phyloP scores from a whole-genome alignment of 2,329 filamentous ascomycete species.

The Cladosporium sp. region DNA sequence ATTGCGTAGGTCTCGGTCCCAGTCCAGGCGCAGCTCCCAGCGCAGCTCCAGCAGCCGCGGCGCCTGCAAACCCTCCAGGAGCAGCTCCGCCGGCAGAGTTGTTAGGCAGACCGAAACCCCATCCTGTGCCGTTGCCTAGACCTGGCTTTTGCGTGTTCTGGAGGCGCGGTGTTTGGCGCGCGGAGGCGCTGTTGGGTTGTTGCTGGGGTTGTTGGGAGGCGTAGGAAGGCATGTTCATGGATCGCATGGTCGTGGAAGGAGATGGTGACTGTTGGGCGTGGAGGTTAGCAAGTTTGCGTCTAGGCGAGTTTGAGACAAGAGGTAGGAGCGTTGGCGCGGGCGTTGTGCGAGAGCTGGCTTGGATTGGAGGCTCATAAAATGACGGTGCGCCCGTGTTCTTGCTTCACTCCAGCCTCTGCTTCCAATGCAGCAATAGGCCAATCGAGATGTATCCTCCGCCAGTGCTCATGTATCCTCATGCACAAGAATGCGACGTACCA shows the following conservation, averaged over 20 bases:
- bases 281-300: background rate
- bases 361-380: background rate
- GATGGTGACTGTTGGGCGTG: background rate
- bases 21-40: slow-evolving; percentile 20
- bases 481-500: background rate
- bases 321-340: slow-evolving; percentile 2
- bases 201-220: slow-evolving; percentile 32
- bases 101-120: slow-evolving; percentile 56
- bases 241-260: slow-evolving; percentile 42
- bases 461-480: background rate
- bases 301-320: background rate
- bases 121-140: slow-evolving; percentile 55
- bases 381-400: background rate
- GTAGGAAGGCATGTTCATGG: slow-evolving; percentile 55
- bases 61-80: slow-evolving; percentile 20
- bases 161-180: slow-evolving; percentile 31
- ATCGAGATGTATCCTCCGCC: background rate
- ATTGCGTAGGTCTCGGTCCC: slow-evolving; percentile 28
- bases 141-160: slow-evolving; percentile 36
- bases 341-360: background rate
- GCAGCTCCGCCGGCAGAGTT: slow-evolving; percentile 43
- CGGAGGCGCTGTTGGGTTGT: slow-evolving; percentile 8
- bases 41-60: slow-evolving; percentile 16
- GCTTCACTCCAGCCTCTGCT: background rate
- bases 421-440: background rate